Evolutionary conservation across 495 filamentous ascomycete species (phyloP).

Genomic region (Saxophila tyrrhenica): DNA sequence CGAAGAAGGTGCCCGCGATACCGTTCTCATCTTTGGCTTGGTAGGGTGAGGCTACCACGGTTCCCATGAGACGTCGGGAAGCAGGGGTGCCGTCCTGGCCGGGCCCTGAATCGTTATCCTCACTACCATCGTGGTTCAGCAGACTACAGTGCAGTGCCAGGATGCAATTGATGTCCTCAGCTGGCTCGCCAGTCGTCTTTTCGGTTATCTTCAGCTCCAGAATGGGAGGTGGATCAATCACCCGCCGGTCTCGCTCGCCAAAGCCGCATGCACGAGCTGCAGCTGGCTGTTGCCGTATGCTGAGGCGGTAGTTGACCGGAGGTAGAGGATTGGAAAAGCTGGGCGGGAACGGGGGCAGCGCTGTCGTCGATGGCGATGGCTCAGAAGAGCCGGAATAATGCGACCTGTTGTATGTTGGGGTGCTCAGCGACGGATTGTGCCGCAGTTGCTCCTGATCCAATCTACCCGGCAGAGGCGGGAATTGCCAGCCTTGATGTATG

Average conservation of each 20-base stretch:
- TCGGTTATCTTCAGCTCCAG: slow-evolving; percentile 72
- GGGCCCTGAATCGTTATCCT: slow-evolving; percentile 40
- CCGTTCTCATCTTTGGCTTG: slow-evolving; percentile 54
- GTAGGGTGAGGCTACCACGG: slow-evolving; percentile 63
- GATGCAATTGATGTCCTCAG: slow-evolving; percentile 58
- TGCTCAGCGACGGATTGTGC: slow-evolving; percentile 1
- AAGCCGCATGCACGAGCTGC: slow-evolving; percentile 90
- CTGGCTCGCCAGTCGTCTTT: slow-evolving; percentile 40
- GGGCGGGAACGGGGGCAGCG: background rate
- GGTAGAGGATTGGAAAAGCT: background rate
- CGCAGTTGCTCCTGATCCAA: background rate
- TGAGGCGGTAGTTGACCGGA: slow-evolving; percentile 36
- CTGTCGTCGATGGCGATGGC: slow-evolving; percentile 2
- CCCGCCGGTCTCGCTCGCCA: slow-evolving; percentile 82
- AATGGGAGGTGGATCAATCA: slow-evolving; percentile 92
- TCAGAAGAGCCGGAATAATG: background rate
- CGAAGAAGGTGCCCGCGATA: slow-evolving; percentile 75
- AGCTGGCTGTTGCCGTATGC: slow-evolving; percentile 78
- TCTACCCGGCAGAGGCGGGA: background rate
- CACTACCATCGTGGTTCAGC: slow-evolving; percentile 49
- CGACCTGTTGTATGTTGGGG: background rate
- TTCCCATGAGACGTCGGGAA: slow-evolving; percentile 63
- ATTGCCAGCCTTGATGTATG: background rate
- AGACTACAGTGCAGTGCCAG: slow-evolving; percentile 74
- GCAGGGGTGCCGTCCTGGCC: slow-evolving; percentile 32